Percentiles rank a stretch among this genome's conserved stretches.
Evolutionary conservation across 805 yeast species (phyloP).

Genomic region (Kodamaea laetipori): DNA sequence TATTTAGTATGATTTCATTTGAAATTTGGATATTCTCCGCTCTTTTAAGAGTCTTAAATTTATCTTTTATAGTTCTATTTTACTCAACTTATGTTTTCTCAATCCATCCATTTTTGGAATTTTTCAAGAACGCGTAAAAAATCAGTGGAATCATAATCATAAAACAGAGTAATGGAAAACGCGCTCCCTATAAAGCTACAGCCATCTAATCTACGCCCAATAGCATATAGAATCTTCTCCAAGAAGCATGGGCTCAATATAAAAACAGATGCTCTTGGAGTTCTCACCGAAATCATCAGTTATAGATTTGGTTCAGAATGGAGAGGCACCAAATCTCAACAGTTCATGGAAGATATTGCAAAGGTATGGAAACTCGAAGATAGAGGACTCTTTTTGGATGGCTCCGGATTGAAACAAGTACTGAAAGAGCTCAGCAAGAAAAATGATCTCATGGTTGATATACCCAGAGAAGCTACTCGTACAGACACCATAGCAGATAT

Average conservation of each 20-base stretch:
- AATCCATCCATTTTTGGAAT: no score
- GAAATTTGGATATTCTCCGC: no score
- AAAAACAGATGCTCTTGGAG: slow-evolving; percentile 78
- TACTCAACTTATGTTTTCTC: no score
- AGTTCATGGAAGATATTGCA: slow-evolving; percentile 76
- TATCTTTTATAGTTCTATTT: no score
- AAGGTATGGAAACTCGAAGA: slow-evolving; percentile 86
- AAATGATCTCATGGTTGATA: background rate
- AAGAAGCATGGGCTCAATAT: slow-evolving; percentile 91
- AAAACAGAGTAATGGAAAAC: slow-evolving; percentile 8
- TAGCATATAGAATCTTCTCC: slow-evolving; percentile 86
- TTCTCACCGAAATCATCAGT: slow-evolving; percentile 76
- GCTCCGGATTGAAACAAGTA: slow-evolving; percentile 63
- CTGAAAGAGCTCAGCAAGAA: slow-evolving; percentile 52
- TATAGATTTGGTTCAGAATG: slow-evolving; percentile 81
- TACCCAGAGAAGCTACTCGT: slow-evolving; percentile 16
- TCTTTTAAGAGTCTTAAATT: background rate
- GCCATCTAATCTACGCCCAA: slow-evolving; percentile 83
- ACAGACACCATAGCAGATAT: slow-evolving; percentile 23
- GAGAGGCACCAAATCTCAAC: slow-evolving; percentile 67
- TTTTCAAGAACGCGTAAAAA: no score
- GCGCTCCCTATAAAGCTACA: slow-evolving; percentile 72
- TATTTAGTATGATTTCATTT: no score
- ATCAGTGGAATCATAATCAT: no score
- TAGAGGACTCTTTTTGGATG: slow-evolving; percentile 82